Base-by-base conservation (phyloP, 2,329 filamentous ascomycete species). In the Gaeumannomyces tritici region DNA sequence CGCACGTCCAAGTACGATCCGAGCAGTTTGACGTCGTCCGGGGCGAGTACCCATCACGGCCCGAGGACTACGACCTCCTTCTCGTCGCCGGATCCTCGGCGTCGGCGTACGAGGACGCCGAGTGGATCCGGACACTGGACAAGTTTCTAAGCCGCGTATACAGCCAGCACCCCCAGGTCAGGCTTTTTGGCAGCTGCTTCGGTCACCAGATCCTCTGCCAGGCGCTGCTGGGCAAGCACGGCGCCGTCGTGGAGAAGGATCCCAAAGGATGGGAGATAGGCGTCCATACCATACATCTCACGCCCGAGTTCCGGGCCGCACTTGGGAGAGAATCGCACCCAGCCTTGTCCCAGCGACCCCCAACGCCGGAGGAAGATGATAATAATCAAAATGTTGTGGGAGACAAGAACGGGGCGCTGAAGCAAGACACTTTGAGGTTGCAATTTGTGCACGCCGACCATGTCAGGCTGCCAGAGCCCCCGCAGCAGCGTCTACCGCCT, bases 161-260 rank as follows among this genome's bases (percentile, higher is more conserved):
- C 61, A 61, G 60, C 1, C 62, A 65, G 1, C 62, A 67, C 62
- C 63, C 69, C 0, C 63, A 62, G 0, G 64, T 78, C 57, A 75
- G 73, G 62, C 71, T 79, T 6, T 77, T 78, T 61, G 76, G 76
- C 0, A 75, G 73, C 29, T 79, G 76, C 62, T 79, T 78, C 58
- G 75, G 76, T 1, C 76, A 79, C 60, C 76, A 79, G 62, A 63
- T 78, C 6, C 64, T 78, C 5, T 74, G 72, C 62, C 71, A 75
- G 61, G 71, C 74, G 4, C 61, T 79, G 21, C 68, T 78, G 21
- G 65, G 68, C 11, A 63, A 65, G 2, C 63, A 67, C 33, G 72
- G 72, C 0, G 73, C 62, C 26, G 62, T 59, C 27, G 70, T 70
- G 1, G 64, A 67, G 56, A 70, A 70, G 60, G 66, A 71, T 21